A percentile compares a stretch with the other conserved stretches of the same genome.
phyloP scores from a whole-genome alignment of 352 stramenopile genomes.

The Phytopythium helicoides region DNA sequence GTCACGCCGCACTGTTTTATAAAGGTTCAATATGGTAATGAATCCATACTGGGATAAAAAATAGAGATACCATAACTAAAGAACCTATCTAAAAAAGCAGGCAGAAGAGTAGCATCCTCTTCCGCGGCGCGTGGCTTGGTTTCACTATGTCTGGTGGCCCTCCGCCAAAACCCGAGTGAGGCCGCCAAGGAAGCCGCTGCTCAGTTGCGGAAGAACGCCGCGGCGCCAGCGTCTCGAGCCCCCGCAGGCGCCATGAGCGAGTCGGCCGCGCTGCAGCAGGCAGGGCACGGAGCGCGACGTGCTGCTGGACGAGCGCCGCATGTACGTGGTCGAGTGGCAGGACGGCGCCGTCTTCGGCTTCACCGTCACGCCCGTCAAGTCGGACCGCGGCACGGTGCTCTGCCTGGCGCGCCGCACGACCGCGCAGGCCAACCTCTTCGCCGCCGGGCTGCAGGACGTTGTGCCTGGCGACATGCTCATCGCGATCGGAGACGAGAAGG shows the following conservation, averaged over 20 bases:
- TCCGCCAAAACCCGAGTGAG: too few species aligned
- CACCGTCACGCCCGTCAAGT: conserved; percentile 67
- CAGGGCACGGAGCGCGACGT: conserved; percentile 32
- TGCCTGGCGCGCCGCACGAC: conserved; percentile 56
- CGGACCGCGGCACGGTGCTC: conserved; percentile 60
- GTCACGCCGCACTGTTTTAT: too few species aligned
- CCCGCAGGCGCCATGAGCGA: conserved; percentile 8
- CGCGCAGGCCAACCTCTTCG: conserved; percentile 21
- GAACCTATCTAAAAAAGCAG: too few species aligned
- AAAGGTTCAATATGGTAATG: too few species aligned
- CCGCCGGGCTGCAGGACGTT: conserved; percentile 62
- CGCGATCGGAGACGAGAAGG: conserved; percentile 72
- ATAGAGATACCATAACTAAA: too few species aligned
- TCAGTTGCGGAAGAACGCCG: too few species aligned
- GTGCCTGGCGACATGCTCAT: conserved; percentile 72
- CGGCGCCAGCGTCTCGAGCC: too few species aligned
- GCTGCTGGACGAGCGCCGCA: conserved; percentile 65
- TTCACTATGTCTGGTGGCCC: too few species aligned
- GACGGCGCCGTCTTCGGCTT: conserved; percentile 65
- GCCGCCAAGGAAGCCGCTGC: too few species aligned
- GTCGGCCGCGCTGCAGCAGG: conserved; percentile 21
- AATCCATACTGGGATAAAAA: too few species aligned
- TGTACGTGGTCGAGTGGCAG: conserved; percentile 75
- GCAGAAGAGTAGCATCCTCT: too few species aligned
- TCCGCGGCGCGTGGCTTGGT: too few species aligned